phyloP scores from a whole-genome alignment of 2,329 filamentous ascomycete species.

The Neonectria coccinea region DNA sequence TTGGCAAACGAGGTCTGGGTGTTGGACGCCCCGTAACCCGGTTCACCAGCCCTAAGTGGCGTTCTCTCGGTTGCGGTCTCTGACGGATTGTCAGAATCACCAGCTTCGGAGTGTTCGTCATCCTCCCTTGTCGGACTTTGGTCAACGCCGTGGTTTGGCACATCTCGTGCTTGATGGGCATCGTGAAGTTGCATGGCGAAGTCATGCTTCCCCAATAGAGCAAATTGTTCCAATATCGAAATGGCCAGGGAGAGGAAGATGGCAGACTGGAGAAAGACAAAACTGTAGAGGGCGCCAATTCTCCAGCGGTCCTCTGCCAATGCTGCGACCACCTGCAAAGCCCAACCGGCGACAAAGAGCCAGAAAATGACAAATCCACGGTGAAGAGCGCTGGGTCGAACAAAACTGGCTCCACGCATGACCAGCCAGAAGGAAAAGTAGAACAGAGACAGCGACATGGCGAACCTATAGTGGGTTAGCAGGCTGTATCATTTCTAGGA shows the following conservation, averaged over 20 bases:
- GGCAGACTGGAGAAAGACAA: slow-evolving; percentile 82
- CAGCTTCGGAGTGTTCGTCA: slow-evolving; percentile 40
- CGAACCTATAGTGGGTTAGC: slow-evolving; percentile 66
- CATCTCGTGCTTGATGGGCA: slow-evolving; percentile 58
- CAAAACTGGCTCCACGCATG: slow-evolving; percentile 80
- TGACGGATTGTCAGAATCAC: slow-evolving; percentile 37
- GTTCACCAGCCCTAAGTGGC: slow-evolving; percentile 59
- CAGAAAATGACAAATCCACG: slow-evolving; percentile 85
- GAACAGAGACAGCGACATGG: slow-evolving; percentile 86
- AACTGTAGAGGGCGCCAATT: slow-evolving; percentile 81
- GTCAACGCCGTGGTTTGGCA: slow-evolving; percentile 45
- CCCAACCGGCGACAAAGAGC: slow-evolving; percentile 83
- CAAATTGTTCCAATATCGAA: slow-evolving; percentile 83
- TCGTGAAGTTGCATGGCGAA: slow-evolving; percentile 72
- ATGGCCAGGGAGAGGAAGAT: slow-evolving; percentile 81
- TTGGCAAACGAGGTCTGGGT: slow-evolving; percentile 65
- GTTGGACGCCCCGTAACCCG: slow-evolving; percentile 50
- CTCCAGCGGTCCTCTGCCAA: slow-evolving; percentile 81
- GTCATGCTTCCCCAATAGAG: slow-evolving; percentile 76
- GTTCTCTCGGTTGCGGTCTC: slow-evolving; percentile 64
- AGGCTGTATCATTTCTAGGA: too few relatives aligned
- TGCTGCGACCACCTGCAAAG: slow-evolving; percentile 76
- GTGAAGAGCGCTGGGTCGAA: slow-evolving; percentile 87
- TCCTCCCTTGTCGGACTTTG: slow-evolving; percentile 24
- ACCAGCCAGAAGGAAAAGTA: slow-evolving; percentile 86